phyloP scores from a whole-genome alignment of 2,329 filamentous ascomycete genomes.

The Aquanectria penicillioides region DNA sequence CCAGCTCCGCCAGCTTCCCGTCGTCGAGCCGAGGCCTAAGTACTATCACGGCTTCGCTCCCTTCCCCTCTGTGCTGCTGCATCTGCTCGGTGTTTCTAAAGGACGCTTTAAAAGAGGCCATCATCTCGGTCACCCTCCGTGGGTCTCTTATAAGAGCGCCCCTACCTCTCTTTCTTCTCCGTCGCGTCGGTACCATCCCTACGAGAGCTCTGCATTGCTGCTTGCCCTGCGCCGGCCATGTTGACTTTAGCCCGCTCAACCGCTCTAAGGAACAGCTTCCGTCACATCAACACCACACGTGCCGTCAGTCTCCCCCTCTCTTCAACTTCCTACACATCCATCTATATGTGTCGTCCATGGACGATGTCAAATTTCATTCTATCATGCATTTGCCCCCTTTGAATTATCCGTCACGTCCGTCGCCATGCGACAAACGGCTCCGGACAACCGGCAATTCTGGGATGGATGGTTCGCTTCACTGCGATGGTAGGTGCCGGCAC shows the following conservation, averaged over 20 bases:
- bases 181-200: conserved; percentile 15
- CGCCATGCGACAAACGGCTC: neutral
- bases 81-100: neutral
- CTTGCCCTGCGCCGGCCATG: conserved; percentile 43
- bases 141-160: conserved; percentile 13
- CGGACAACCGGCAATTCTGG: conserved; percentile 7
- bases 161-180: conserved; percentile 9
- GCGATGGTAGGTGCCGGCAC: neutral
- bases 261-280: conserved; percentile 47
- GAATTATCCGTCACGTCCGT: neutral
- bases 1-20: conserved; percentile 22
- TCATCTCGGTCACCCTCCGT: neutral
- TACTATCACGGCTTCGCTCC: neutral
- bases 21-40: conserved; percentile 21
- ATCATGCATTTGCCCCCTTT: neutral
- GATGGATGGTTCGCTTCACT: neutral
- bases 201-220: neutral
- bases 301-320: conserved; percentile 31
- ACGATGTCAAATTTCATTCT: neutral
- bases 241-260: conserved; percentile 47
- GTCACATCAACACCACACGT: conserved; percentile 43
- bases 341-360: conserved; percentile 12
- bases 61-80: neutral
- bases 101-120: conserved; percentile 9
- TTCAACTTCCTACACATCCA: neutral